These are phyloP conservation scores for Theileria parva DNA, from an alignment of 169 alveolate species.

Conservation along the genomic window DNA sequence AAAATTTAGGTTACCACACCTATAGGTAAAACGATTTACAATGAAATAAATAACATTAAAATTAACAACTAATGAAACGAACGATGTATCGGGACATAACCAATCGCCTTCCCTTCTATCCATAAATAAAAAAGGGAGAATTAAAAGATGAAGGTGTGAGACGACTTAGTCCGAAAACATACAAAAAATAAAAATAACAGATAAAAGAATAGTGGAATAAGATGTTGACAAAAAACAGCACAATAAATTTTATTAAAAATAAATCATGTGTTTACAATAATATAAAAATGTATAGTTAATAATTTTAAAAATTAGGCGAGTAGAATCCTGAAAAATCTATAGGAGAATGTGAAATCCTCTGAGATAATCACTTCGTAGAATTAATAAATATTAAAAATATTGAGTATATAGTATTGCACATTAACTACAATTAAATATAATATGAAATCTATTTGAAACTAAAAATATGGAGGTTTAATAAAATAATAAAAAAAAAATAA, in stretches of 20 bases:
- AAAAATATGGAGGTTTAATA: no score
- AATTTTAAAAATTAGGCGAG: not conserved
- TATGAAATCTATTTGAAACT: no score
- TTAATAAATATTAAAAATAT: no score
- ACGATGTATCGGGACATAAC: conserved; percentile 54
- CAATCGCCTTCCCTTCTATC: conserved; percentile 46
- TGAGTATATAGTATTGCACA: no score
- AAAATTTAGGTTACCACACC: conserved; percentile 77
- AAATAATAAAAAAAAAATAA: no score
- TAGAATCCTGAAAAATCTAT: no score
- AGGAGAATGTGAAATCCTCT: no score
- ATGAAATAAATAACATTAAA: not conserved
- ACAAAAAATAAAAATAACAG: no score
- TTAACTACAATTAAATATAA: no score
- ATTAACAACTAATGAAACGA: conserved; percentile 2
- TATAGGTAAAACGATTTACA: conserved; percentile 4
- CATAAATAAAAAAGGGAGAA: conserved; percentile 14
- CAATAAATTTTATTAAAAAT: not conserved
- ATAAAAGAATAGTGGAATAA: no score
- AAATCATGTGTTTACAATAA: not conserved
- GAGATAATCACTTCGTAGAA: no score
- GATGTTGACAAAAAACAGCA: not conserved
- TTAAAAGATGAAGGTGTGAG: not conserved
- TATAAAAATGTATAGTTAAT: not conserved
- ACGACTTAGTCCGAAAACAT: no score